These are phyloP conservation scores for Penicillium frequentans DNA, from an alignment of 2,329 filamentous ascomycete species.

Conservation along the genomic window DNA sequence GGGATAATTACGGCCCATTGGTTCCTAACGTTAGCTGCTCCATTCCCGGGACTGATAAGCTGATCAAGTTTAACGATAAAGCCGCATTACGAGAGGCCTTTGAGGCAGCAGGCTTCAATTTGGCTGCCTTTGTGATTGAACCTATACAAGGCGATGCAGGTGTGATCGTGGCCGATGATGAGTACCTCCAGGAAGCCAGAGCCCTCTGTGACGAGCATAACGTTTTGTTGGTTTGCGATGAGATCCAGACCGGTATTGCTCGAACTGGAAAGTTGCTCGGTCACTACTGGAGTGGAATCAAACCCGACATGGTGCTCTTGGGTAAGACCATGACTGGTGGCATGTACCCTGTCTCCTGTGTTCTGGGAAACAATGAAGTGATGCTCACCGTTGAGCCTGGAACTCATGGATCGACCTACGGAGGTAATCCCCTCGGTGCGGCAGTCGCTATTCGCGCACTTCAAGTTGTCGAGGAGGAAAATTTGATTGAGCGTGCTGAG, in stretches of 20 bases:
- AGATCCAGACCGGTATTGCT: slow-evolving; percentile 97
- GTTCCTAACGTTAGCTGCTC: slow-evolving; percentile 81
- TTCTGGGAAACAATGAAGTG: slow-evolving; percentile 82
- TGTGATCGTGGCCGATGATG: slow-evolving; percentile 88
- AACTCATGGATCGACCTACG: slow-evolving; percentile 95
- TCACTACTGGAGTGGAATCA: slow-evolving; percentile 91
- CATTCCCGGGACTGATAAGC: slow-evolving; percentile 71
- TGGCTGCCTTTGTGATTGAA: slow-evolving; percentile 91
- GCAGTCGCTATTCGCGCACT: slow-evolving; percentile 93
- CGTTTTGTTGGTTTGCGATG: slow-evolving; percentile 92
- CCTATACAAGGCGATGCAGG: slow-evolving; percentile 97
- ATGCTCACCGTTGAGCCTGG: slow-evolving; percentile 97
- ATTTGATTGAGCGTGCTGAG: slow-evolving; percentile 80
- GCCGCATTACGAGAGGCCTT: slow-evolving; percentile 76
- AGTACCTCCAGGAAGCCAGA: slow-evolving; percentile 78
- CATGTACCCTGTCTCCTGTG: slow-evolving; percentile 96
- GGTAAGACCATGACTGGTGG: slow-evolving; percentile 98
- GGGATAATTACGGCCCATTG: slow-evolving; percentile 95
- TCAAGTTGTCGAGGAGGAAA: slow-evolving; percentile 89
- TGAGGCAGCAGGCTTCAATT: slow-evolving; percentile 76
- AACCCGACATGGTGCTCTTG: slow-evolving; percentile 89
- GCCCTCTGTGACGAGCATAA: slow-evolving; percentile 93
- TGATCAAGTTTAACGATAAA: slow-evolving; percentile 84
- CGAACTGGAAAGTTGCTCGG: slow-evolving; percentile 92
- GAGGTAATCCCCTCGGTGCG: slow-evolving; percentile 92